Conservation (phyloP, 2,329 filamentous ascomycete genomes). For the Epichloe hybrida region DNA sequence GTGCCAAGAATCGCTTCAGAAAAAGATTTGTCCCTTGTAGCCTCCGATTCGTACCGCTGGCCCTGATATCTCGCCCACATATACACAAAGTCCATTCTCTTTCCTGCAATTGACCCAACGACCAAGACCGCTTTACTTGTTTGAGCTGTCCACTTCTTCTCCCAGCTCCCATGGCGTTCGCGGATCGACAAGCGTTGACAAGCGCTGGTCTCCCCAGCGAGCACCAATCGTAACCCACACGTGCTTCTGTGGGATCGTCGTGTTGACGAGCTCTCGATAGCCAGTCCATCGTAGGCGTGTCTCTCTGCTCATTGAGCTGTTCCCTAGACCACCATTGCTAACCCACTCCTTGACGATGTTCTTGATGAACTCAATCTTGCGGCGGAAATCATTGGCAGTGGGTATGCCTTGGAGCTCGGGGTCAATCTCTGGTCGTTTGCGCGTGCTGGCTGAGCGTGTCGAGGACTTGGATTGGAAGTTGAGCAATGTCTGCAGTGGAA, state of each 20-base stretch:
- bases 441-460: conserved; percentile 31
- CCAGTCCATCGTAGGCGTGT: conserved; percentile 45
- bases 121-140: conserved; percentile 11
- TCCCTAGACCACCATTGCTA: conserved; percentile 54
- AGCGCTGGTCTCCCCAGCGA: conserved; percentile 42
- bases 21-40: background rate
- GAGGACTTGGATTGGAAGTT: conserved; percentile 45
- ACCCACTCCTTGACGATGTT: conserved; percentile 60
- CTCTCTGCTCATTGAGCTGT: conserved; percentile 44
- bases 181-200: conserved; percentile 42
- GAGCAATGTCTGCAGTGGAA: conserved; percentile 58
- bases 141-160: conserved; percentile 28
- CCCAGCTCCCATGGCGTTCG: conserved; percentile 38
- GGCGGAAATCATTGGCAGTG: conserved; percentile 57
- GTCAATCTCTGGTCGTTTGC: conserved; percentile 46
- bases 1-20: background rate
- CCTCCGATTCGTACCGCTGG: background rate
- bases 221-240: conserved; percentile 59
- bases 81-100: background rate
- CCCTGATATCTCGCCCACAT: background rate
- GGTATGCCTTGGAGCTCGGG: conserved; percentile 50
- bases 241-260: conserved; percentile 43
- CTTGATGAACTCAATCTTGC: conserved; percentile 61
- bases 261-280: conserved; percentile 38
- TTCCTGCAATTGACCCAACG: background rate